Percentiles rank a stretch among this genome's conserved stretches.
Evolutionary conservation across 352 stramenopile genomes (phyloP).

Genomic region (Pythium phragmitis): DNA sequence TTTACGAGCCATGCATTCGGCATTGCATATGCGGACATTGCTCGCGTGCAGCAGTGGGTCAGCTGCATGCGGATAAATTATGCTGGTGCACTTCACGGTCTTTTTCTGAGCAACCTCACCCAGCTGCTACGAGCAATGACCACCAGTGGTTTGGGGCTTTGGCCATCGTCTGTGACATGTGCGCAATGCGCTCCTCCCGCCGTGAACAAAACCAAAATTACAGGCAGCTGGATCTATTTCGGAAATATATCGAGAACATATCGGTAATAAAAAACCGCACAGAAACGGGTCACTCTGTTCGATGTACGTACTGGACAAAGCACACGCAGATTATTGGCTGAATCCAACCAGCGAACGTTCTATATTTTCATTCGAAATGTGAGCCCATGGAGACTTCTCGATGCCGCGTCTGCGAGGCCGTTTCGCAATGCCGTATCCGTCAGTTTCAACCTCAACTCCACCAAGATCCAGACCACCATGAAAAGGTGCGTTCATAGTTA

Average conservation of each 20-base stretch:
- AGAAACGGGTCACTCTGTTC: neutral
- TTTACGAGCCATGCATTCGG: neutral
- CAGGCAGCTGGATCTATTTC: constrained; percentile 18
- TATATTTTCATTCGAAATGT: constrained; percentile 15
- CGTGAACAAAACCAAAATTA: constrained; percentile 8
- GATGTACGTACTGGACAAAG: constrained; percentile 8
- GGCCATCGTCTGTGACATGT: constrained; percentile 15
- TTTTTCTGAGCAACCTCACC: constrained; percentile 4
- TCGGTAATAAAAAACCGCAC: constrained; percentile 7
- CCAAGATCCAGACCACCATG: neutral
- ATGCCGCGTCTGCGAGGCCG: constrained; percentile 1
- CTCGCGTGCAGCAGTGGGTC: neutral
- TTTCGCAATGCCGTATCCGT: neutral
- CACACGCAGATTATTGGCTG: constrained; percentile 12
- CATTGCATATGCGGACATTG: too few relatives aligned
- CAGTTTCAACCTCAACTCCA: constrained; percentile 1
- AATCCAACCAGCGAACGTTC: constrained; percentile 10
- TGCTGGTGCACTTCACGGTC: constrained; percentile 1
- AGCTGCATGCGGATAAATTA: neutral
- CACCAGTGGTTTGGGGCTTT: constrained; percentile 26
- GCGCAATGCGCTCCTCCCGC: constrained; percentile 14
- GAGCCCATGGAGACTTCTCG: neutral
- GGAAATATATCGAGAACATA: constrained; percentile 28
- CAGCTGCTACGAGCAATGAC: constrained; percentile 17
- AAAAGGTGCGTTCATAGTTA: neutral